Evolutionary conservation across 257 asterid species (phyloP).

Genomic region (Plectranthus barbatus): DNA sequence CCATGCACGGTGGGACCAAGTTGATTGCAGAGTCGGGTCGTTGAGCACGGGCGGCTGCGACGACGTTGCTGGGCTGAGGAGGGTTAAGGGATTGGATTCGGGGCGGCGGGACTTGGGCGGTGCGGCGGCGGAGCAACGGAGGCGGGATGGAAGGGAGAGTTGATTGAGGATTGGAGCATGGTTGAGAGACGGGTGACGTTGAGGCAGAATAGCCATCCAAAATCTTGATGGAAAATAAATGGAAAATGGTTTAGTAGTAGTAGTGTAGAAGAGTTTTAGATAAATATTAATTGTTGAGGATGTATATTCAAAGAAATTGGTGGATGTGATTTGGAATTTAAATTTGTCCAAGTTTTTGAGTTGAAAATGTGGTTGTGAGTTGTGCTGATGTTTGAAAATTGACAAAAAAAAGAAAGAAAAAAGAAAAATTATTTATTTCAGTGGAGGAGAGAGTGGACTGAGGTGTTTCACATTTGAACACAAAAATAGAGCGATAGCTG

Average conservation of each 20-base stretch:
- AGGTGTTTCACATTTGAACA: too few relatives aligned
- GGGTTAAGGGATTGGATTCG: slow-evolving; percentile 1
- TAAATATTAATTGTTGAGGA: not conserved
- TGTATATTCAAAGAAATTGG: not conserved
- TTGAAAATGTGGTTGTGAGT: slow-evolving; percentile 19
- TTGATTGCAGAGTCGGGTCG: slow-evolving; percentile 52
- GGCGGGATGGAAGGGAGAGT: slow-evolving; percentile 2
- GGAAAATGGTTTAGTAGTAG: not conserved
- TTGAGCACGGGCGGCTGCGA: slow-evolving; percentile 24
- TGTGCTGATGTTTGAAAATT: slow-evolving; percentile 22
- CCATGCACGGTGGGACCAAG: slow-evolving; percentile 88
- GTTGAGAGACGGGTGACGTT: slow-evolving; percentile 17
- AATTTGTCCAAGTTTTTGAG: not conserved
- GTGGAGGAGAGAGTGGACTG: too few relatives aligned
- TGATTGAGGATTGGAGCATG: slow-evolving; percentile 11
- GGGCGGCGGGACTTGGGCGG: slow-evolving; percentile 24
- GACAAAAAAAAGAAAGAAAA: too few relatives aligned
- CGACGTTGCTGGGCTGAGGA: slow-evolving; percentile 22
- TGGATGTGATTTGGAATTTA: slow-evolving; percentile 13
- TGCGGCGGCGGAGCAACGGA: slow-evolving; percentile 28
- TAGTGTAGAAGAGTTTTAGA: not conserved
- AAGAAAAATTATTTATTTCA: too few relatives aligned
- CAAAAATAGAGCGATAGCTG: too few relatives aligned
- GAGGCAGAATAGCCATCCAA: slow-evolving; percentile 25
- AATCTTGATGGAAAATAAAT: not conserved